phyloP scores from a whole-genome alignment of 2,329 filamentous ascomycete genomes.

The Fusarium chlamydosporum region DNA sequence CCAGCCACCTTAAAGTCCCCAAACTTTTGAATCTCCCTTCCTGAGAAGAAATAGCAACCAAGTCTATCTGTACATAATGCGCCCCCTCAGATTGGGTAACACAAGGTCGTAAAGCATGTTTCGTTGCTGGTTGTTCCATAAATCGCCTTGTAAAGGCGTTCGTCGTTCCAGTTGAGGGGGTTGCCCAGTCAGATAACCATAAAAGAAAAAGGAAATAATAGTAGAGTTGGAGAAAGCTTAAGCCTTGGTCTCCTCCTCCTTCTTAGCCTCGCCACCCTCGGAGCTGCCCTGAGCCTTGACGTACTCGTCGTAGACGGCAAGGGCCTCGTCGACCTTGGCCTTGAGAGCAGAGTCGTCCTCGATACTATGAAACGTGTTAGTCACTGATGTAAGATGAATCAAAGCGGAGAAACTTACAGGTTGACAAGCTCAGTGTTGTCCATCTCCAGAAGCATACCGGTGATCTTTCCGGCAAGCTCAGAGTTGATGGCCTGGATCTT shows the following conservation, averaged over 20 bases:
- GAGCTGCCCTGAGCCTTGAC: slow-evolving; percentile 81
- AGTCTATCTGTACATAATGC: slow-evolving; percentile 61
- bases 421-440: slow-evolving; percentile 94
- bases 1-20: slow-evolving; percentile 51
- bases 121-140: slow-evolving; percentile 50
- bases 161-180: slow-evolving; percentile 48
- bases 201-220: slow-evolving; percentile 51
- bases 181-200: slow-evolving; percentile 51
- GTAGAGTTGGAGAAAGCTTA: slow-evolving; percentile 48
- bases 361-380: slow-evolving; percentile 69
- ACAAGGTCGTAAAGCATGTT: slow-evolving; percentile 51
- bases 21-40: slow-evolving; percentile 57
- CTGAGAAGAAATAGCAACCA: slow-evolving; percentile 58
- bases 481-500: slow-evolving; percentile 97
- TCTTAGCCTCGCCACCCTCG: slow-evolving; percentile 60
- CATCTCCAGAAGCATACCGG: slow-evolving; percentile 99
- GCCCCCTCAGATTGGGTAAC: slow-evolving; percentile 47
- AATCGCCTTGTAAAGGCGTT: slow-evolving; percentile 43
- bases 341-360: slow-evolving; percentile 91
- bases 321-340: slow-evolving; percentile 96
- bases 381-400: slow-evolving; percentile 37
- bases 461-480: slow-evolving; percentile 98
- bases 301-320: slow-evolving; percentile 98
- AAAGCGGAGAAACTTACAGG: slow-evolving; percentile 77
- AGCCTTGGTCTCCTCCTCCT: slow-evolving; percentile 65